Base-by-base conservation (phyloP, 768 basidiomycete genomes). In the Lactifluus subvellereus region DNA sequence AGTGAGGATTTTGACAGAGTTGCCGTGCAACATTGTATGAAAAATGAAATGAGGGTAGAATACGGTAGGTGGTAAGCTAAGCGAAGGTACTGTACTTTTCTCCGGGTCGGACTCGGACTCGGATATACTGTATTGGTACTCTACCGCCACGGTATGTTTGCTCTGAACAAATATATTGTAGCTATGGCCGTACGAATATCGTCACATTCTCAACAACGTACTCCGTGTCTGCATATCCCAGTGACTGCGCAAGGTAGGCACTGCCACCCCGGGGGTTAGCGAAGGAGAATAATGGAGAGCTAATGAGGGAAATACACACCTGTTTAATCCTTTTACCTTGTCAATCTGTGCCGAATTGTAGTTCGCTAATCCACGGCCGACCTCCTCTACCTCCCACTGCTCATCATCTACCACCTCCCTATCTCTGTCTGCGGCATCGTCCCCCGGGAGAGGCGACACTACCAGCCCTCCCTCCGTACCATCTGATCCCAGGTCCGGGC, bases 191-290 rank as follows among this genome's bases (percentile, higher is more conserved):
- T 47, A 84, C 72, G 57, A 87, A 81, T 57, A 96, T 88, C 3
- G 91, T 93, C 69, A 97, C 87, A 70, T 94, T 92, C 71, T 98
- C 97, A 6, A 96, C 95, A 53, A 98, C 94, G 76, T 98, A 91
- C 73, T 98, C 97, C 32, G 92, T 90, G 71, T 99, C 97, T 14
- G 90, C 91, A 73, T 99, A 98, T 3, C 94, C 96, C 53, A 99
- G 74, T 6, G 94, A 69, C 62, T 86, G 83, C 9, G 87, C 77
- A 43, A 99, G 84, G 56, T 89, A 81, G 1, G 91, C 87, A 67
- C 96, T 98, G 71, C 13, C 47, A 22, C 2, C 3, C n/a, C n/a
- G 2, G 6, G 22, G 4, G 4, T 60, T 6, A 57, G 65, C 55
- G 68, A 63, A 67, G 62, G 60, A 59, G 59, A 59, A 60, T 61